Conservation (phyloP, 2,329 filamentous ascomycete species). For the Xylariaceae sp. region DNA sequence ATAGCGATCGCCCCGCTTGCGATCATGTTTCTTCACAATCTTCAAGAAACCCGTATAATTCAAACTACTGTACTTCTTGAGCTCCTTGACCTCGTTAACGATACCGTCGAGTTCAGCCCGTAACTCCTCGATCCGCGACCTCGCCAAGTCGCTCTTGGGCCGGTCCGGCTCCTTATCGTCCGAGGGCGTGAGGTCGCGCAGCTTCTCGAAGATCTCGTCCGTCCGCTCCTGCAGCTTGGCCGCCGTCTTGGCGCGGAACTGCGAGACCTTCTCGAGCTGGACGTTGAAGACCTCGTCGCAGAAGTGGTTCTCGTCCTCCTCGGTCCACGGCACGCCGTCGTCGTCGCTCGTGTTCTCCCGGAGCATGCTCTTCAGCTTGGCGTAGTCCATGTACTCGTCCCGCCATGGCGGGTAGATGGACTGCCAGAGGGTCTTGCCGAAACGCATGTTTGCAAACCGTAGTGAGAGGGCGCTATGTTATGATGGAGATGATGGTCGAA, state of each 20-base stretch:
- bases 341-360: conserved; percentile 64
- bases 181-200: conserved; percentile 73
- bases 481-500: background rate
- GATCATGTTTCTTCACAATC: conserved; percentile 98
- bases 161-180: conserved; percentile 55
- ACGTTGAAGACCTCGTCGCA: conserved; percentile 93
- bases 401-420: conserved; percentile 84
- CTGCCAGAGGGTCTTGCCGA: conserved; percentile 79
- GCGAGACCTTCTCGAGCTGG: conserved; percentile 89
- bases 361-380: conserved; percentile 83
- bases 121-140: conserved; percentile 60
- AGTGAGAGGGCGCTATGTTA: too few species aligned
- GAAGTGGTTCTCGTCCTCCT: conserved; percentile 88
- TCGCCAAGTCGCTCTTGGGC: conserved; percentile 45
- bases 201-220: conserved; percentile 57
- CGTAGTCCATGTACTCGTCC: conserved; percentile 91
- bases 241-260: conserved; percentile 79
- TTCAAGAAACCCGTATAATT: conserved; percentile 98
- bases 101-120: conserved; percentile 78
- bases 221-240: conserved; percentile 49
- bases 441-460: conserved; percentile 61
- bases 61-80: conserved; percentile 91
- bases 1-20: conserved; percentile 80
- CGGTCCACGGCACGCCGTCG: conserved; percentile 72
- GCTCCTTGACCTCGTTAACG: conserved; percentile 83